Conservation (phyloP, 2,329 filamentous ascomycete species). For the Cordyceps cicadae region DNA sequence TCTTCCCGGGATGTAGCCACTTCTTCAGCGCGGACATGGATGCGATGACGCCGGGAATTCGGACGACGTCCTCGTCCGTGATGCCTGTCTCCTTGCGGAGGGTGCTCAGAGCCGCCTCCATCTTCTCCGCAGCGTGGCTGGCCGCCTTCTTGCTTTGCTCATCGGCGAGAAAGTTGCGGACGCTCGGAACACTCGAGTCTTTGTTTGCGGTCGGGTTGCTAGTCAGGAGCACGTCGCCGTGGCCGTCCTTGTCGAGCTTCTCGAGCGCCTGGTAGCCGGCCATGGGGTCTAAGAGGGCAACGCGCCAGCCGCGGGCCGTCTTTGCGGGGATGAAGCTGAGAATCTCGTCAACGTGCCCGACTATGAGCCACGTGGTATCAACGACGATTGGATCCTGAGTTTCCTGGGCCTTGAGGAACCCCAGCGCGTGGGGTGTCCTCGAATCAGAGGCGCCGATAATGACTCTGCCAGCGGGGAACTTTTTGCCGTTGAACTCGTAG, state of each 20-base stretch:
- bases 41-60: constrained; percentile 13
- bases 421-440: neutral
- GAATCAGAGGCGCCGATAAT: neutral
- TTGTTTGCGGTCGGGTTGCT: neutral
- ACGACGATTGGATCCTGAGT: constrained; percentile 14
- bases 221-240: constrained; percentile 11
- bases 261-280: constrained; percentile 16
- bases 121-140: neutral
- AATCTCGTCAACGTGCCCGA: constrained; percentile 24
- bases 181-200: neutral
- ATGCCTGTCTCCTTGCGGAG: constrained; percentile 19
- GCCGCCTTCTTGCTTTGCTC: neutral
- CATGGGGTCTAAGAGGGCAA: constrained; percentile 17
- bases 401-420: neutral
- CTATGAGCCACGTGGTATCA: constrained; percentile 20
- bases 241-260: constrained; percentile 13
- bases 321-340: constrained; percentile 21
- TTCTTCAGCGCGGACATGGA: constrained; percentile 1
- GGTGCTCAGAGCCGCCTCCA: constrained; percentile 17
- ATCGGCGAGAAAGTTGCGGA: neutral
- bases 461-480: neutral
- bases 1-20: neutral
- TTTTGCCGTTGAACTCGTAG: neutral
- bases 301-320: constrained; percentile 18
- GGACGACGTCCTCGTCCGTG: constrained; percentile 16